A percentile compares a stretch with the other conserved stretches of the same genome.
phyloP scores from a whole-genome alignment of 139 green algal species.

The Coelastrella sp. region DNA sequence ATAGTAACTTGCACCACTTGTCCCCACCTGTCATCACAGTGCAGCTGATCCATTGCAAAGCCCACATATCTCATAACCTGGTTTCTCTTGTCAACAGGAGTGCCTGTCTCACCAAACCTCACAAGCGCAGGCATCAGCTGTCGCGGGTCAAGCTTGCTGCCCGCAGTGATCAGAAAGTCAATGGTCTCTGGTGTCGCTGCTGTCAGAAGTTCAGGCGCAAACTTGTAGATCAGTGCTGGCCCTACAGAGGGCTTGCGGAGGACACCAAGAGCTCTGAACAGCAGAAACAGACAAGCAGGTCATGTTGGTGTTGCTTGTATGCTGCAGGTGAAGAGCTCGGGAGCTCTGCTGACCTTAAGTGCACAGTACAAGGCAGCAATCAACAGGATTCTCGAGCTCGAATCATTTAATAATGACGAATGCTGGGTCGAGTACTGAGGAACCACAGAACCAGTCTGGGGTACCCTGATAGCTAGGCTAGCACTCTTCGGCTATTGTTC shows the following conservation, averaged over 20 bases:
- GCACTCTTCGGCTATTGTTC: too few relatives aligned
- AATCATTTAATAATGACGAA: too few relatives aligned
- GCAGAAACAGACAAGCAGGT: neutral
- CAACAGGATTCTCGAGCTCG: too few relatives aligned
- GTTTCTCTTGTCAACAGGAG: conserved; percentile 18
- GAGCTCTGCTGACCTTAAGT: too few relatives aligned
- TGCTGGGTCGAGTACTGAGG: too few relatives aligned
- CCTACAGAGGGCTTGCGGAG: conserved; percentile 81
- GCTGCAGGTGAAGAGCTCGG: too few relatives aligned
- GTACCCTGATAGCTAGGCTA: too few relatives aligned
- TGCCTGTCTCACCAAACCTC: conserved; percentile 68
- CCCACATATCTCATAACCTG: conserved; percentile 87
- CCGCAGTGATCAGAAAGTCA: conserved; percentile 79
- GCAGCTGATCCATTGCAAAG: conserved; percentile 73
- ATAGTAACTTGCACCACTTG: too few relatives aligned
- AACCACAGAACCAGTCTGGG: too few relatives aligned
- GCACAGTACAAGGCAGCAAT: too few relatives aligned
- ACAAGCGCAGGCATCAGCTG: conserved; percentile 89
- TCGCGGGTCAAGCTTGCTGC: conserved; percentile 51
- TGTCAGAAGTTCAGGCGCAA: conserved; percentile 82
- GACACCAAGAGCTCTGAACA: conserved; percentile 76
- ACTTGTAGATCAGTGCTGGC: conserved; percentile 87
- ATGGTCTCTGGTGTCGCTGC: conserved; percentile 71
- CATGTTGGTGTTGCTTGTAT: too few relatives aligned
- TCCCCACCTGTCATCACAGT: conserved; percentile 62